Evolutionary conservation across 805 yeast genomes (phyloP).

Genomic region (Pichia californica): DNA sequence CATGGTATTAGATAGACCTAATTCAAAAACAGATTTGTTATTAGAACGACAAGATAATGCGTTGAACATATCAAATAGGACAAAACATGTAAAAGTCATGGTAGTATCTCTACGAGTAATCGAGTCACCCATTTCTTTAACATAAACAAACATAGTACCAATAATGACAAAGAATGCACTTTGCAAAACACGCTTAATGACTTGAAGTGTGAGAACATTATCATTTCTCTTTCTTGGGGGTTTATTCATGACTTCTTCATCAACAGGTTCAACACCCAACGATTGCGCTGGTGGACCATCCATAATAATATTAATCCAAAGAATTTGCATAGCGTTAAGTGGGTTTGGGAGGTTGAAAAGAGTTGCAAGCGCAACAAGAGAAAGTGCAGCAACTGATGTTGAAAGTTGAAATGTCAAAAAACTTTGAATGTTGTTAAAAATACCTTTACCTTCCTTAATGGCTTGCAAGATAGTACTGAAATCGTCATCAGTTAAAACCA

Average conservation of each 20-base stretch:
- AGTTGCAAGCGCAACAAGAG: constrained; percentile 82
- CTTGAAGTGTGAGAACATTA: constrained; percentile 65
- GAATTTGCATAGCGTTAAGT: constrained; percentile 94
- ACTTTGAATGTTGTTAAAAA: constrained; percentile 90
- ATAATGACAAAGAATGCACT: constrained; percentile 70
- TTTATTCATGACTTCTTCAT: constrained; percentile 87
- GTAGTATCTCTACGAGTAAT: constrained; percentile 95
- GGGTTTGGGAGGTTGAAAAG: constrained; percentile 88
- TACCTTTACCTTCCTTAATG: constrained; percentile 96
- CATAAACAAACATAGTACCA: constrained; percentile 85
- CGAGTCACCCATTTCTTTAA: constrained; percentile 79
- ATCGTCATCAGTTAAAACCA: constrained; percentile 96
- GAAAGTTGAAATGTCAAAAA: constrained; percentile 93
- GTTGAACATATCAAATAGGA: constrained; percentile 92
- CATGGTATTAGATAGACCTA: constrained; percentile 82
- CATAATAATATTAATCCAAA: constrained; percentile 96
- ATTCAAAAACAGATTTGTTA: constrained; percentile 71
- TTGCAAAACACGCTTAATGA: constrained; percentile 66
- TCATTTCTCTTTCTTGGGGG: constrained; percentile 94
- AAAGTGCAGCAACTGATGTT: constrained; percentile 90
- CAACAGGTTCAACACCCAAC: constrained; percentile 95
- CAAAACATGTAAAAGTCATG: constrained; percentile 97
- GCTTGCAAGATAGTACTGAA: constrained; percentile 91
- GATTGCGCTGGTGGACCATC: constrained; percentile 99
- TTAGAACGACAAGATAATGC: constrained; percentile 91